These are phyloP conservation scores for Chlorella variabilis DNA, from an alignment of 163 green algal genomes.

Conservation along the genomic window DNA sequence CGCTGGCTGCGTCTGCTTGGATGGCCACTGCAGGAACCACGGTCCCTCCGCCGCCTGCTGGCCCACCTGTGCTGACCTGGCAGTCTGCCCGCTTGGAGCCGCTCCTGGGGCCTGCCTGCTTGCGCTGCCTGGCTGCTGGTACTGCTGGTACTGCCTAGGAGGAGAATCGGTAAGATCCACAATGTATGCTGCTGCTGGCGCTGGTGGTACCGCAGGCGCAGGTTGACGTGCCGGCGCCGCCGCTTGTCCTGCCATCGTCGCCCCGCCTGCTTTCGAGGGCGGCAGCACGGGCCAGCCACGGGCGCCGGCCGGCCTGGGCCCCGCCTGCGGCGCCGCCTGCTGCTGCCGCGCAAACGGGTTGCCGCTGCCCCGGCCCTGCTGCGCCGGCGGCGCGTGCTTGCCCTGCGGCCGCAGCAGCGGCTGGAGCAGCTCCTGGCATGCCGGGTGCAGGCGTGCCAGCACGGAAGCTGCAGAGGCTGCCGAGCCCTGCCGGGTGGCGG, in stretches of 20 bases:
- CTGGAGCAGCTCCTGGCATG: not conserved
- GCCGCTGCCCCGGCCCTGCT: too few relatives aligned
- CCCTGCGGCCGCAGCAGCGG: conserved; percentile 8
- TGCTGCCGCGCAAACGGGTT: conserved; percentile 9
- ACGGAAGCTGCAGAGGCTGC: not conserved
- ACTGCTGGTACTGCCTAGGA: not conserved
- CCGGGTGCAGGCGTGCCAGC: conserved; percentile 12
- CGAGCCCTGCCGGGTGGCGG: conserved; percentile 15
- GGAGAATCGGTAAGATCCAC: conserved; percentile 8
- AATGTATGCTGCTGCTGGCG: not conserved
- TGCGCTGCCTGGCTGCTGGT: not conserved
- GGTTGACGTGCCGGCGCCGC: not conserved
- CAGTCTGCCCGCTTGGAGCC: not conserved
- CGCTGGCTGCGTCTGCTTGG: conserved; percentile 9
- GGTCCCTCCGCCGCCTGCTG: not conserved
- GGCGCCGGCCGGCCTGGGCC: too few relatives aligned
- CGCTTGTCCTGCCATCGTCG: not conserved
- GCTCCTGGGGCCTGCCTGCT: not conserved
- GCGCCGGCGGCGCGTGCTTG: too few relatives aligned
- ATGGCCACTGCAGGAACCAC: conserved; percentile 27
- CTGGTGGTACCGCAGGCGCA: not conserved
- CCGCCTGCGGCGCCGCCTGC: too few relatives aligned
- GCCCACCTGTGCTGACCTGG: not conserved
- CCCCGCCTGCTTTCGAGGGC: not conserved
- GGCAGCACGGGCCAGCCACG: not conserved